Percentiles rank a stretch among this genome's conserved stretches.
Conservation (phyloP, 2,329 filamentous ascomycete species). For the Neophaeococcomyces aloes region DNA sequence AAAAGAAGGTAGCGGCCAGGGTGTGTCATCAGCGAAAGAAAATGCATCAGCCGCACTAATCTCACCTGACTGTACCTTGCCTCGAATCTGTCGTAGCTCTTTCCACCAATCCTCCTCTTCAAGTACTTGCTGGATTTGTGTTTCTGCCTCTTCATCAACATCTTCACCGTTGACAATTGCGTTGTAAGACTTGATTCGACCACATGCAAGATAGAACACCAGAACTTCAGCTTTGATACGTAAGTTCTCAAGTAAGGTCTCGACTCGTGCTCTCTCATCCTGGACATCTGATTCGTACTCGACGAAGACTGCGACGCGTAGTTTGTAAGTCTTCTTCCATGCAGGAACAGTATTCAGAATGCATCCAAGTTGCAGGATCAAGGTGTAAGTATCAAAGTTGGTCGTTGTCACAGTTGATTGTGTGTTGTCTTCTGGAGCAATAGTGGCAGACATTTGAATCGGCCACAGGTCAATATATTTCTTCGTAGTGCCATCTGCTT, state of each 20-base stretch:
- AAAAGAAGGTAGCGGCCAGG: constrained; percentile 45
- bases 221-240: constrained; percentile 69
- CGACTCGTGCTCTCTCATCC: constrained; percentile 63
- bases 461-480: constrained; percentile 84
- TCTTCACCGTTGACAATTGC: constrained; percentile 63
- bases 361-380: constrained; percentile 79
- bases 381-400: constrained; percentile 81
- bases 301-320: constrained; percentile 77
- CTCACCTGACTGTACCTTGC: constrained; percentile 20
- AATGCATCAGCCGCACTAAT: constrained; percentile 35
- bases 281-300: constrained; percentile 78
- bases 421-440: constrained; percentile 52
- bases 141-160: constrained; percentile 45
- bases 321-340: constrained; percentile 62
- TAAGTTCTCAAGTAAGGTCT: constrained; percentile 65
- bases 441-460: constrained; percentile 84
- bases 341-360: constrained; percentile 71
- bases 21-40: constrained; percentile 35
- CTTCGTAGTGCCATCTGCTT: constrained; percentile 48
- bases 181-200: constrained; percentile 62
- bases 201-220: constrained; percentile 73
- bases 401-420: constrained; percentile 60
- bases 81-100: constrained; percentile 49
- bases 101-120: constrained; percentile 74
- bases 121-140: constrained; percentile 55